Evolutionary conservation across 768 basidiomycete species (phyloP), one percentile per base, ranked within the genome.

Genomic region (Sporobolomyces phaffii): DNA sequence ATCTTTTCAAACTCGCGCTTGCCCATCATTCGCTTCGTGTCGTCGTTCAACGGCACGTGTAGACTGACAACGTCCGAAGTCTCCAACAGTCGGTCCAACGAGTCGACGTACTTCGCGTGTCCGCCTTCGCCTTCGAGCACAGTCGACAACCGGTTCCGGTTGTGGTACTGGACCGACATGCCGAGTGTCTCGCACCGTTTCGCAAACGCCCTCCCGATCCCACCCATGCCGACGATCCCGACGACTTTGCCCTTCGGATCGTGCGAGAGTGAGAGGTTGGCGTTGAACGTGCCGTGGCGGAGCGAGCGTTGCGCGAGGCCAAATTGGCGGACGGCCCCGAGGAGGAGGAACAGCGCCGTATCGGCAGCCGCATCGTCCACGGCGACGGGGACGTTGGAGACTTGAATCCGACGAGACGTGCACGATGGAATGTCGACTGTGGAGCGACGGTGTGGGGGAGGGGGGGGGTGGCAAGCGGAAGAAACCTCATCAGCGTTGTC

Each of bases 291-390:
- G 40, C 77, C 79, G 13, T 68, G 54, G 28, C 77, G 72, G 9
- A 80, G 73, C 60, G 79, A 79, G 17, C 79, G 78, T 76, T 91
- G 89, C 5, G 83, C 83, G 51, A 81, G 76, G 14, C 87, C 82
- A 76, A 83, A 92, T 68, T 88, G 86, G 47, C 89, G 85, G 49
- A 90, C 76, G 34, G 87, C 82, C 24, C 90, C 87, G 73, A 93
- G 83, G 70, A 93, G 77, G 60, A 94, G 84, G 77, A 88, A 92
- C 33, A 93, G 80, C 0, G 88, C 90, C 0, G 90, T 90, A 47
- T 5, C 90, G 91, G 92, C 92, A 0, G 91, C 92, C 14, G 87
- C 90, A 70, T 91, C 89, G 78, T 93, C 86, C 52, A 94, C 91
- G 5, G 89, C 90, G 18, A 87, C 85, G 1, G 92, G 91, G 1